These are phyloP conservation scores for Fraxinus floribunda DNA, from an alignment of 305 asterid species.

Conservation along the genomic window DNA sequence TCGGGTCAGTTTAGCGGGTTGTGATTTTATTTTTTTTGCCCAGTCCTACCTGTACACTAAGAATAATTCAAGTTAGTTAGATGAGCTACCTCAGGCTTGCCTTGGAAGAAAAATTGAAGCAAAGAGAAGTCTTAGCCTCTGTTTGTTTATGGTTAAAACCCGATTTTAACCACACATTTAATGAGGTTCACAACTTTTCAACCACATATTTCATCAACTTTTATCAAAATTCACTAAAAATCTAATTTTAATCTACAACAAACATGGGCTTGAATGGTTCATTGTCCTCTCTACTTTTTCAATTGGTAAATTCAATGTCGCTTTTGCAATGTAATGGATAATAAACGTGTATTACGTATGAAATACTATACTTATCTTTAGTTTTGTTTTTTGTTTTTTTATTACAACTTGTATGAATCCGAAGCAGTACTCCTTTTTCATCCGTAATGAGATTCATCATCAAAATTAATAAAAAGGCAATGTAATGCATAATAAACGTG, in stretches of 20 bases:
- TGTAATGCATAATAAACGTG: no score
- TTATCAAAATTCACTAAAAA: neutral
- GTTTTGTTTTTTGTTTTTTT: neutral
- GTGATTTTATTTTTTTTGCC: no score
- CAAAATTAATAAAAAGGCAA: no score
- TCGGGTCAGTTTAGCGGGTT: no score
- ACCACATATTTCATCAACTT: no score
- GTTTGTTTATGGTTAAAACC: no score
- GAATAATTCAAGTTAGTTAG: neutral
- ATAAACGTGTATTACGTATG: neutral
- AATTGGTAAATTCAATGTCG: neutral
- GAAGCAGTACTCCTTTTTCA: neutral
- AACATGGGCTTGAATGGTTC: neutral
- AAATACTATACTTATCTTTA: neutral
- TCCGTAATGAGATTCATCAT: neutral
- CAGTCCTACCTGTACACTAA: no score
- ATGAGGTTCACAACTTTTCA: no score
- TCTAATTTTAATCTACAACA: no score
- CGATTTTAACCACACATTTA: no score
- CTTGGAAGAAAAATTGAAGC: slow-evolving; percentile 33
- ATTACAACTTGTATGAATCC: neutral
- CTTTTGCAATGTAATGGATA: neutral
- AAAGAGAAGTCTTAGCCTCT: no score
- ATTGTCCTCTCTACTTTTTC: neutral
- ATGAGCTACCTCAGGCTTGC: slow-evolving; percentile 32